Percentiles rank a stretch among this genome's conserved stretches.
phyloP scores from a whole-genome alignment of 331 rosid species.

The Quercus tomentella region DNA sequence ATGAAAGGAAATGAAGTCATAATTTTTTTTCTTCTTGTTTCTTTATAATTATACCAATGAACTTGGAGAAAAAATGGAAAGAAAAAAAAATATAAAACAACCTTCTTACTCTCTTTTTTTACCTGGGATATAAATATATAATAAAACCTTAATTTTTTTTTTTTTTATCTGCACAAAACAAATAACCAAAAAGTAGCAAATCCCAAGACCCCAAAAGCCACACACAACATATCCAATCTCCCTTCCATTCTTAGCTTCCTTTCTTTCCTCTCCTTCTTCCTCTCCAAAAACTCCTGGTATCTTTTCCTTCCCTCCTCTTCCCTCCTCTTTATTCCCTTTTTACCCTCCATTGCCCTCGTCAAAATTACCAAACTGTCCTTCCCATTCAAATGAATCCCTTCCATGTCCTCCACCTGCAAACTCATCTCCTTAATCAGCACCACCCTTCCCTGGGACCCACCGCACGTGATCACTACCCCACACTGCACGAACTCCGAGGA shows the following conservation, averaged over 20 bases:
- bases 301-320: conserved; percentile 31
- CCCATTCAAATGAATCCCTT: conserved; percentile 62
- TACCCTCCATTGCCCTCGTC: conserved; percentile 45
- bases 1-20: no score
- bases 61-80: no score
- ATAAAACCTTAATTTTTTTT: no score
- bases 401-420: conserved; percentile 73
- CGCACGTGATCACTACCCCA: conserved; percentile 48
- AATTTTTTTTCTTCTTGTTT: no score
- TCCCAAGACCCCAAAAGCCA: conserved; percentile 28
- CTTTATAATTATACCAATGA: no score
- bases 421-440: conserved; percentile 74
- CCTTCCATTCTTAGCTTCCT: conserved; percentile 48
- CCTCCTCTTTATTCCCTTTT: conserved; percentile 27
- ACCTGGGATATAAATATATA: no score
- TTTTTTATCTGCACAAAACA: conserved; percentile 22
- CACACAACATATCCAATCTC: conserved; percentile 53
- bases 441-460: conserved; percentile 39
- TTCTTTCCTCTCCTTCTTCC: conserved; percentile 48
- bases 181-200: conserved; percentile 22
- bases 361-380: conserved; percentile 70
- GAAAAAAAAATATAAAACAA: no score
- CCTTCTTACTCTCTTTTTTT: no score
- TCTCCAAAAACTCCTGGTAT: conserved; percentile 34
- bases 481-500: conserved; percentile 49